phyloP scores from a whole-genome alignment of 2,329 filamentous ascomycete species.

The Aaosphaeria arxii region DNA sequence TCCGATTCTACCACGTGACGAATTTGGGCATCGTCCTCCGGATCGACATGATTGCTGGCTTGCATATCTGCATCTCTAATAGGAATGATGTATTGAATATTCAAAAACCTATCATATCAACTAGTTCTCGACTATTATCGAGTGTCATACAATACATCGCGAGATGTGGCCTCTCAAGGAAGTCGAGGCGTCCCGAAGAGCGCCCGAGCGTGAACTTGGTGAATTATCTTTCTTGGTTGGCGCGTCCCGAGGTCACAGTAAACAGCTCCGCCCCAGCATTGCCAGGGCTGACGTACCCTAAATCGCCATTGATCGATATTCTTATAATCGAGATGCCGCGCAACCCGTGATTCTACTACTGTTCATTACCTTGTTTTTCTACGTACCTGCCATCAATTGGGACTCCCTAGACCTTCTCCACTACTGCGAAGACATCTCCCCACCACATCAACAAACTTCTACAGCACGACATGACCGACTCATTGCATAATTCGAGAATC shows the following conservation, averaged over 20 bases:
- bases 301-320: constrained; percentile 20
- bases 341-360: constrained; percentile 17
- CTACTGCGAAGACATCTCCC: background rate
- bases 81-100: too few species aligned
- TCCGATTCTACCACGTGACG: too few species aligned
- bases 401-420: background rate
- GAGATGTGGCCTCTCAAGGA: too few species aligned
- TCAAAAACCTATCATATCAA: too few species aligned
- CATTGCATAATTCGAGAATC: constrained; percentile 59
- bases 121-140: too few species aligned
- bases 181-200: too few species aligned
- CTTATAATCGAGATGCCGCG: constrained; percentile 24
- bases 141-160: too few species aligned
- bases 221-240: constrained; percentile 15
- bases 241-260: constrained; percentile 17
- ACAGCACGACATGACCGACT: constrained; percentile 32
- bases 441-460: background rate
- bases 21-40: too few species aligned
- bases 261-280: constrained; percentile 22
- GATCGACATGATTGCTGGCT: too few species aligned
- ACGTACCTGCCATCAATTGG: background rate
- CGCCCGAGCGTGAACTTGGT: background rate
- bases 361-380: background rate
- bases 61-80: too few species aligned
- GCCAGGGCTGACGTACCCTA: constrained; percentile 26